Evolutionary conservation across 164 flowering plant genomes (phyloP), one percentile per base, ranked within the genome.

Genomic region (Chloranthus sessilifolius): DNA sequence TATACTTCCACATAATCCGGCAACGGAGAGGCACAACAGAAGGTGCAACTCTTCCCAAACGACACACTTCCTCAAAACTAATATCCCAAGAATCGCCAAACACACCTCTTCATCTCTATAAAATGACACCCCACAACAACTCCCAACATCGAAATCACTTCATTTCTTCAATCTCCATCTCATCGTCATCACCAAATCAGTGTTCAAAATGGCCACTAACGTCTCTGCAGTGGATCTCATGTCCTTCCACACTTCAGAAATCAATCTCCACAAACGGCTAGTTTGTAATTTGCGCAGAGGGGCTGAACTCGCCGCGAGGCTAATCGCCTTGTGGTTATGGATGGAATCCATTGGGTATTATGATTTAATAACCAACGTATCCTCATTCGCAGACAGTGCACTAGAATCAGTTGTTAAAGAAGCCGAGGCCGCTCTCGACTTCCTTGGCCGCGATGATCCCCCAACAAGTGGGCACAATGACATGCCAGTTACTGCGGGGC

Each of bases 301-400:
- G 4, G 28, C 48, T 15, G 26, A 23, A 8, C 4, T 25, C n/a
- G 48, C 48, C 48, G 26, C 24, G 48, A 25, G 27, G 7, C 16
- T 5, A 4, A 44, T 44, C 2, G 48, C 48, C 24, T 31, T 44
- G 16, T 44, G 48, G 48, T 19, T 44, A 19, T 44, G 48, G 48
- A 23, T 44, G 28, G 48, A 44, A 19, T 44, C 27, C 48, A 44
- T 44, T 31, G 48, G 48, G 17, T 19, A 44, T 19, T 19, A 24
- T 9, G 48, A 44, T n/a, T 31, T 44, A 0, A 9, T 25, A 9
- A 15, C 14, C 14, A 28, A 31, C 14, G n/a, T 44, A 2, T 25
- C 3, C 14, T 11, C 48, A 15, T 19, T 22, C 5, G 48, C 24
- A 16, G 31, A 5, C 17, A 28, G 16, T 1, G 7, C n/a, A 2